Percentiles rank a stretch among this genome's conserved stretches.
Conservation (phyloP, 768 basidiomycete species). For the Agaricus sinodeliciosus region DNA sequence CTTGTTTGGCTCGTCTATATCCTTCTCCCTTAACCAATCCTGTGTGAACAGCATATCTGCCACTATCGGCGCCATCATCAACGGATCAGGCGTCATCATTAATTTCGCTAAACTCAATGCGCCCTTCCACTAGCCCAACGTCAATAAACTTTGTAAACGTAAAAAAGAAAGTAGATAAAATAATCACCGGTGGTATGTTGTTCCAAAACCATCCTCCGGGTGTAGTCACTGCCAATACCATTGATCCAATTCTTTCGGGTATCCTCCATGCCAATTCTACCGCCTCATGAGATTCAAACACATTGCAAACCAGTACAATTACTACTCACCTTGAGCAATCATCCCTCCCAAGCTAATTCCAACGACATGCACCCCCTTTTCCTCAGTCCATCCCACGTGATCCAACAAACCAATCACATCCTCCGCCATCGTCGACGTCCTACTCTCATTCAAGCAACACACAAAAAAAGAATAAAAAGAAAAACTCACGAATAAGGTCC, state of each 20-base stretch:
- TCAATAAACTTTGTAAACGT: too few species aligned
- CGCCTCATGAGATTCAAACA: not conserved
- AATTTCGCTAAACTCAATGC: slow-evolving; percentile 26
- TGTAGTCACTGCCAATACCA: slow-evolving; percentile 64
- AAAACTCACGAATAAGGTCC: slow-evolving; percentile 70
- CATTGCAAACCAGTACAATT: not conserved
- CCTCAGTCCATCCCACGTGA: slow-evolving; percentile 62
- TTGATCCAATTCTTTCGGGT: slow-evolving; percentile 58
- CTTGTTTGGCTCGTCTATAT: slow-evolving; percentile 47
- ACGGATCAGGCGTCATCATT: slow-evolving; percentile 37
- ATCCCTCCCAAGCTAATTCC: slow-evolving; percentile 78
- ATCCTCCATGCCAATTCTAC: slow-evolving; percentile 64
- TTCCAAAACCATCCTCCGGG: slow-evolving; percentile 51
- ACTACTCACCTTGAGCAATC: slow-evolving; percentile 65
- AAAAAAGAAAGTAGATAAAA: too few species aligned
- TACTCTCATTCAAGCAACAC: slow-evolving; percentile 19
- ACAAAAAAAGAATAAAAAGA: not conserved
- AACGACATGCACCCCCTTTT: slow-evolving; percentile 60
- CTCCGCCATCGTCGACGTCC: slow-evolving; percentile 73
- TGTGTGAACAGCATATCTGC: slow-evolving; percentile 54
- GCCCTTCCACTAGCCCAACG: slow-evolving; percentile 45
- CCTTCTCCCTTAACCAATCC: slow-evolving; percentile 53
- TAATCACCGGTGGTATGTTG: slow-evolving; percentile 59
- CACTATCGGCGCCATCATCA: slow-evolving; percentile 41
- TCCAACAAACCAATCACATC: slow-evolving; percentile 64